These are phyloP conservation scores for Exsudoporus frostii DNA, from an alignment of 768 basidiomycete genomes.

Conservation along the genomic window DNA sequence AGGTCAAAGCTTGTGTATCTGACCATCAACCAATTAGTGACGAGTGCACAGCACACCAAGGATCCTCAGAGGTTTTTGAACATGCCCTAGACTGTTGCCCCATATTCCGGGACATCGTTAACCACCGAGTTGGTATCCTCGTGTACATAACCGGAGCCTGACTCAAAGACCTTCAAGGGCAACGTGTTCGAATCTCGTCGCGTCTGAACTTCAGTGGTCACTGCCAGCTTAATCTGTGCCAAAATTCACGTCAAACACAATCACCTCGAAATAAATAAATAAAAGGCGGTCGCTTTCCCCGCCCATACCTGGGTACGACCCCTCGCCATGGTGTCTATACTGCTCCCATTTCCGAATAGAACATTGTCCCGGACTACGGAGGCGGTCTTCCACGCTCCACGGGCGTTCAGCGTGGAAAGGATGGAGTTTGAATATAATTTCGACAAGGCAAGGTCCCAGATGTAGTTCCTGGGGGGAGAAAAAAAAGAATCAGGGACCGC, in stretches of 20 bases:
- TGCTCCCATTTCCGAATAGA: not conserved
- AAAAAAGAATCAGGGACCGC: not conserved
- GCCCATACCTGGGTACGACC: constrained; percentile 5
- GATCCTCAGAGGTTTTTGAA: too few species aligned
- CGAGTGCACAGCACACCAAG: too few species aligned
- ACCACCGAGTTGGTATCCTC: not conserved
- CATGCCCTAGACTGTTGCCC: not conserved
- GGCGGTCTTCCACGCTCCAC: constrained; percentile 19
- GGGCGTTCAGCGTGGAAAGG: constrained; percentile 22
- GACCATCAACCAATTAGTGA: not conserved
- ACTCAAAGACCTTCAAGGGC: not conserved
- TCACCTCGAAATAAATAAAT: not conserved
- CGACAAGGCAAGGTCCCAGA: constrained; percentile 25
- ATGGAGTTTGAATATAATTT: constrained; percentile 26
- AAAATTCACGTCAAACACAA: not conserved
- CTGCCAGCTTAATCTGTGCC: constrained; percentile 2
- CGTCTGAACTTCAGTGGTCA: not conserved
- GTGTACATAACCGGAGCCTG: not conserved
- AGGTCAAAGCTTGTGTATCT: not conserved
- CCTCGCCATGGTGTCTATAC: not conserved
- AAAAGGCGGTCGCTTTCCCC: not conserved
- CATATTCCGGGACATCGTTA: too few species aligned
- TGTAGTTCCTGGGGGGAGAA: constrained; percentile 9
- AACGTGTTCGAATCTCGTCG: not conserved
- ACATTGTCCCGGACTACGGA: not conserved